Conservation (phyloP, 139 green algal species). For the Microglena sp. region DNA sequence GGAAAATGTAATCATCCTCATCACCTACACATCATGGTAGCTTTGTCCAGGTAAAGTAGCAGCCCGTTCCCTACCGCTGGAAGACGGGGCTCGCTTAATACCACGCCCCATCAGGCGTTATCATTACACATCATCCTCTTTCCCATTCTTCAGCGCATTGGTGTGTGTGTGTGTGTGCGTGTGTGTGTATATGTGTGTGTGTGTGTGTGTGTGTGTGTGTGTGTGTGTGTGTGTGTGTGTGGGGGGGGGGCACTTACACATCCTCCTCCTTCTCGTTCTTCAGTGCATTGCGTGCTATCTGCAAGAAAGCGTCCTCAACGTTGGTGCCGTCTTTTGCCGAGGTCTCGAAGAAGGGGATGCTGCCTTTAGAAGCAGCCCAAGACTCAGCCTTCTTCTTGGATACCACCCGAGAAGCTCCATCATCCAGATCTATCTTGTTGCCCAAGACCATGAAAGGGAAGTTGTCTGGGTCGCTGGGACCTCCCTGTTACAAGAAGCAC, state of each 20-base stretch:
- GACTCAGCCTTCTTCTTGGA: constrained; percentile 88
- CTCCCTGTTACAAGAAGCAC: constrained; percentile 42
- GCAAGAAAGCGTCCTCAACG: constrained; percentile 84
- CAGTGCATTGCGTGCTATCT: constrained; percentile 84
- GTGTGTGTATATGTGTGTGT: not conserved
- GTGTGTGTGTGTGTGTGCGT: too few relatives aligned
- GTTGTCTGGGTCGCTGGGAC: constrained; percentile 75
- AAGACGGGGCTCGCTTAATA: too few relatives aligned
- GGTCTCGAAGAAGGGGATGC: constrained; percentile 93
- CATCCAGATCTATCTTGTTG: constrained; percentile 97
- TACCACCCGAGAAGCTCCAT: constrained; percentile 65
- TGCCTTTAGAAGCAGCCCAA: constrained; percentile 85
- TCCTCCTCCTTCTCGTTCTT: constrained; percentile 91
- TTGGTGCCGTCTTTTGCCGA: constrained; percentile 85
- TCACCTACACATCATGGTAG: too few relatives aligned
- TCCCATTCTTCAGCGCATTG: too few relatives aligned
- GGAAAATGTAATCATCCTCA: too few relatives aligned
- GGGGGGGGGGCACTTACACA: constrained; percentile 40
- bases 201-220: not conserved
- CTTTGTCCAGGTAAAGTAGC: too few relatives aligned
- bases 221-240: not conserved
- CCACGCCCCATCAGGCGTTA: too few relatives aligned
- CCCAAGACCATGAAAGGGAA: constrained; percentile 98
- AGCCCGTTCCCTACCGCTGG: too few relatives aligned
- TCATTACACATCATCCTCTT: too few relatives aligned